Base-by-base conservation (phyloP, 169 alveolate genomes). In the Cryptosporidium ubiquitum region DNA sequence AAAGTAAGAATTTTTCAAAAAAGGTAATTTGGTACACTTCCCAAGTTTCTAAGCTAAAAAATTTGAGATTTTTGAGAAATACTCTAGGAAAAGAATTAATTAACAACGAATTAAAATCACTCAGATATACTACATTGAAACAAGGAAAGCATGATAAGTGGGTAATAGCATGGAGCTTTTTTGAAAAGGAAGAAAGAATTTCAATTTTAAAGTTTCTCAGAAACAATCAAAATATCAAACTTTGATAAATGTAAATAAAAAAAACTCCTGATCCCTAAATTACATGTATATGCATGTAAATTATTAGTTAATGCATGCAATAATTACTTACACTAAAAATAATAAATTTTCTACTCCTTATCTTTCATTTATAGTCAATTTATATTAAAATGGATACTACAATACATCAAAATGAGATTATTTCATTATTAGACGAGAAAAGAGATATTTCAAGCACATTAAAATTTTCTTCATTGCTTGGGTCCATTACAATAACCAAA, bases 1-100 rank as follows among this genome's bases (percentile, higher is more conserved):
- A 92, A 60, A 92, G 94, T 61, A 40, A 73, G 5, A 23, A 37
- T 16, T 64, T 84, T 16, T 73, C 69, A 16, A 52, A 75, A 20
- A 85, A 69, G 20, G 73, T 92, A 31, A 42, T 92, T 42, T 92
- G 94, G 94, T 92, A 74, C 61, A 91, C 93, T n/a, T 66, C 93
- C 2, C 91, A 84, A 31, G 93, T 92, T 14, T 91, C 94, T 10
- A 51, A 86, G 29, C 73, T 84, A 10, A 29, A 86, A 29, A 91
- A 91, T 26, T 16, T 85, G 39, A 84, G 64, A 35, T 18, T 35
- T 9, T 9, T 85, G 18, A 71, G 51, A n/a, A 60, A 51, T 42
- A 0, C 37, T 5, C 29, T 92, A 9, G 42, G 33, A 52, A 37
- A 73, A 37, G 94, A 74, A 23, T 10, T 89, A 7, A 6, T 9